phyloP scores from a whole-genome alignment of 306 rosid genomes.

The Quercus mongolica region DNA sequence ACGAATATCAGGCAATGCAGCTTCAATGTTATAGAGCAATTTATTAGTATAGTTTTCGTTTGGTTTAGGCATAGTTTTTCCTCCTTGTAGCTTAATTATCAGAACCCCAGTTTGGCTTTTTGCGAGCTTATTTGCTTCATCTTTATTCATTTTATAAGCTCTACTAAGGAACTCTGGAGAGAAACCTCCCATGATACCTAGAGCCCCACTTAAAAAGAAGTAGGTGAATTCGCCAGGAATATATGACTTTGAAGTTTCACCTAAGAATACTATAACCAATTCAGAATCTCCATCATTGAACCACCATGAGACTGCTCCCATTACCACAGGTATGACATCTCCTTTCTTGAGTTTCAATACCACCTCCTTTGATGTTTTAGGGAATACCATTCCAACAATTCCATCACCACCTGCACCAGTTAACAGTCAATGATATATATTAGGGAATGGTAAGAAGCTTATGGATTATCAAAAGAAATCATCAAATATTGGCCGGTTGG shows the following conservation, averaged over 20 bases:
- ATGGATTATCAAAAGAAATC: too few relatives aligned
- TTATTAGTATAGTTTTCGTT: background rate
- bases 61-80: conserved; percentile 37
- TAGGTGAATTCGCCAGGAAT: conserved; percentile 46
- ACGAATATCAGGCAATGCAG: background rate
- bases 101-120: conserved; percentile 42
- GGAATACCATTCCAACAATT: conserved; percentile 44
- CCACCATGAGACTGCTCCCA: conserved; percentile 71
- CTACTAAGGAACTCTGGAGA: conserved; percentile 36
- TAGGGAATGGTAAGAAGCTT: too few relatives aligned
- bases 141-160: conserved; percentile 17
- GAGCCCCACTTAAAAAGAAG: conserved; percentile 42
- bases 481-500: too few relatives aligned
- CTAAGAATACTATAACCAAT: conserved; percentile 38
- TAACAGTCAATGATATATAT: background rate
- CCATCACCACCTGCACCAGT: conserved; percentile 39
- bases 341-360: conserved; percentile 32
- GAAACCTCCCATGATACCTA: conserved; percentile 20
- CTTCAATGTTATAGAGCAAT: conserved; percentile 42
- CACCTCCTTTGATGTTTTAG: conserved; percentile 25
- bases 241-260: conserved; percentile 40
- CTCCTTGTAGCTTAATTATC: conserved; percentile 25
- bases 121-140: conserved; percentile 33
- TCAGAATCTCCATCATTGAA: conserved; percentile 52
- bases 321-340: conserved; percentile 29